Base-by-base conservation (phyloP, 768 basidiomycete species). In the Suillus brevipes region DNA sequence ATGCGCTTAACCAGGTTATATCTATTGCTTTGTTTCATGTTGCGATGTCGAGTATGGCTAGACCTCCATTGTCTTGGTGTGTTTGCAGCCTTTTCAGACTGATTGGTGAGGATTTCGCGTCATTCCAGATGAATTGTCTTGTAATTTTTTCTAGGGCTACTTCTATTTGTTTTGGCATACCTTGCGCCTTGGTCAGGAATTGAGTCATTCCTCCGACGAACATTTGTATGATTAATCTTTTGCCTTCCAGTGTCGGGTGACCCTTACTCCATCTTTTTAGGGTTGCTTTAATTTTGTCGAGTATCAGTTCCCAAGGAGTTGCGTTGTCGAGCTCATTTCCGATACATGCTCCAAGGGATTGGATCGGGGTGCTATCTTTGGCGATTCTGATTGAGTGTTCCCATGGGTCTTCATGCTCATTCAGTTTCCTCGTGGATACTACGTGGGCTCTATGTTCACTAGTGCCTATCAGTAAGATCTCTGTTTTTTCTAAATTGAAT, bases 401-500 rank as follows among this genome's bases (percentile, higher is more conserved):
- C 23, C n/a, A 23, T 6, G 47, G 23, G 4, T 23, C 3, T 4
- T 47, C 45, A 1, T 23, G 2, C 23, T 0, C 0, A 0, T 49
- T 49, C 13, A 49, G 0, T 3, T 23, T 49, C 0, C 47, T 1
- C 0, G 47, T 1, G 1, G 10, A 3, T 0, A 23, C 28, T 3
- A 28, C 28, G 1, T 3, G 28, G 28, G 28, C 28, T 28, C 6
- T 13, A 13, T 49, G 13, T 6, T 13, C 2, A 2, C 23, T 49
- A 4, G n/a, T 4, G 4, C 45, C n/a, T 0, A 47, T 47, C 0
- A 68, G 73, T 7, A 72, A 55, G 1, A 73, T 65, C 18, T 75
- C 67, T 0, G 71, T 75, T n/a, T 75, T 75, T 10, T 28, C 50
- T 0, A 70, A 12, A 42, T 75, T 75, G 13, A 75, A 73, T 47